phyloP scores from a whole-genome alignment of 371 early-diverging fungal species.

The Batkoa obscura region DNA sequence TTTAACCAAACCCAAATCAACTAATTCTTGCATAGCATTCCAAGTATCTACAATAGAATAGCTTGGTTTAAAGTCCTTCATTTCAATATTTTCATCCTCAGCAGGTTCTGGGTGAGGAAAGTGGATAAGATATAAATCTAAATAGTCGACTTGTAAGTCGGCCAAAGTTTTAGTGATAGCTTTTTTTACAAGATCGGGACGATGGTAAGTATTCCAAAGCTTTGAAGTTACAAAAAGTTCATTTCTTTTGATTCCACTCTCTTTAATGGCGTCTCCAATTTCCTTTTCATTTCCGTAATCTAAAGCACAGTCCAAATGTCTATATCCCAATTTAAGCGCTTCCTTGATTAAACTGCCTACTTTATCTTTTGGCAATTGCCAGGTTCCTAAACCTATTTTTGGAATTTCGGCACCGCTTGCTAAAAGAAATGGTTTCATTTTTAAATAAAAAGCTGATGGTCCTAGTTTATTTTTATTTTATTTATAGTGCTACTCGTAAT shows the following conservation, averaged over 20 bases:
- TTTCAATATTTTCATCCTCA: no score
- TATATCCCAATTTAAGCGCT: slow-evolving; percentile 9
- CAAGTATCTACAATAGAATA: slow-evolving; percentile 17
- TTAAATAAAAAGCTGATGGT: no score
- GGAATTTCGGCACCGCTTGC: slow-evolving; percentile 4
- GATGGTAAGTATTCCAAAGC: slow-evolving; percentile 25
- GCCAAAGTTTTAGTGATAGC: slow-evolving; percentile 14
- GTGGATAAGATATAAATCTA: slow-evolving; percentile 59
- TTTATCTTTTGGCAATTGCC: neutral
- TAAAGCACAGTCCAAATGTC: slow-evolving; percentile 8
- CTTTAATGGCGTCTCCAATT: slow-evolving; percentile 31
- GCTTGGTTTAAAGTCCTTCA: no score
- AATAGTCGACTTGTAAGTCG: slow-evolving; percentile 29
- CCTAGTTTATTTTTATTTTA: no score
- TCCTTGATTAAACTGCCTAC: neutral
- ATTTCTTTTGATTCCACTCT: slow-evolving; percentile 30
- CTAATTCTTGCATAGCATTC: slow-evolving; percentile 25
- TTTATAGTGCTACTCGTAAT: no score
- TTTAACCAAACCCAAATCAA: slow-evolving; percentile 16
- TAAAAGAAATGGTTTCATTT: no score
- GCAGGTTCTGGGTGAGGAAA: no score
- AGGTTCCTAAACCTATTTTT: slow-evolving; percentile 6
- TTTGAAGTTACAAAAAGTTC: slow-evolving; percentile 53
- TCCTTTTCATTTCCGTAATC: slow-evolving; percentile 40
- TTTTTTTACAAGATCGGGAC: slow-evolving; percentile 14